Percentiles rank a stretch among this genome's conserved stretches.
These are phyloP conservation scores for Alisma plantagoaquatica DNA, from an alignment of 106 monocot genomes.

Conservation along the genomic window DNA sequence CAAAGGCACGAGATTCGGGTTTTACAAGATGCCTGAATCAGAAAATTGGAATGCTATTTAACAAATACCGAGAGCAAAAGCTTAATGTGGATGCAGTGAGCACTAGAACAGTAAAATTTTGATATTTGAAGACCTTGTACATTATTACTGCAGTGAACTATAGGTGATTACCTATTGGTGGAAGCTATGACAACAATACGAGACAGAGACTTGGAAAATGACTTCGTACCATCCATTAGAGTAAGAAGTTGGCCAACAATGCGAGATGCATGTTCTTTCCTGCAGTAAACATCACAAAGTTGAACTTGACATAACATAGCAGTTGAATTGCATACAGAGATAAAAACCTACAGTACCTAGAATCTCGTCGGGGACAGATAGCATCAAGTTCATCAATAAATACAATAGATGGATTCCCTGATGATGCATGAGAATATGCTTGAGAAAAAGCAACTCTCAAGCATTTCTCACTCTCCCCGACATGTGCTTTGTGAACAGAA, in stretches of 20 bases:
- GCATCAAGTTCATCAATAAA: conserved; percentile 96
- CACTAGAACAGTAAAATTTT: no score
- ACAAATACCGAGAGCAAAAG: no score
- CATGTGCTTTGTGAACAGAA: conserved; percentile 77
- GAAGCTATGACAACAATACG: conserved; percentile 64
- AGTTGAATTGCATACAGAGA: neutral
- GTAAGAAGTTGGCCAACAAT: conserved; percentile 83
- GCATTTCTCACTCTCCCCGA: conserved; percentile 78
- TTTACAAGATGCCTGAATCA: no score
- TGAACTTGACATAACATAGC: neutral
- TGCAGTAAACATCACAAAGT: conserved; percentile 9
- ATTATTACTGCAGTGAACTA: no score
- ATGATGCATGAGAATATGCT: conserved; percentile 54
- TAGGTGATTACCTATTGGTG: conserved; percentile 66
- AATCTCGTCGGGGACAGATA: conserved; percentile 60
- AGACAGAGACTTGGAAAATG: conserved; percentile 30
- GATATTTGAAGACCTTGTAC: no score
- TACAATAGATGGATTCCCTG: conserved; percentile 76
- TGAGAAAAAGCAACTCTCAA: conserved; percentile 67
- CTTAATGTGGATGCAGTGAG: no score
- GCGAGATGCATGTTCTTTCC: conserved; percentile 77
- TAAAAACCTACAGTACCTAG: conserved; percentile 24
- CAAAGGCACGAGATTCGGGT: no score
- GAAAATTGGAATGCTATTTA: no score
- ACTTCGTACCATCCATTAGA: conserved; percentile 76